Evolutionary conservation across 805 yeast genomes (phyloP).

Genomic region (Candida morakotiae): DNA sequence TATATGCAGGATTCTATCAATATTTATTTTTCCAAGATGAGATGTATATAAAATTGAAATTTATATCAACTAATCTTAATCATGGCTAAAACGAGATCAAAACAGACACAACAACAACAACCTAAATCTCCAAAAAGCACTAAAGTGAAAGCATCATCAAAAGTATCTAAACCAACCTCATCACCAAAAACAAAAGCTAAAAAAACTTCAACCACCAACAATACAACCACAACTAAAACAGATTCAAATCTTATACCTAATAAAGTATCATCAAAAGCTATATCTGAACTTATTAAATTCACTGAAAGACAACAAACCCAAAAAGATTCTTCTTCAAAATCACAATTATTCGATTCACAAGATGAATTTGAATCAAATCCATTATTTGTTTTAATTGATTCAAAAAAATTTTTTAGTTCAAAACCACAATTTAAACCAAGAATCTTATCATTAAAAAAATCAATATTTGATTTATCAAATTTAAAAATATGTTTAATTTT

Average conservation of each 20-base stretch:
- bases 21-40: conserved; percentile 4
- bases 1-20: conserved; percentile 1
- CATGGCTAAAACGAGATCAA: conserved; percentile 34
- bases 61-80: not conserved
- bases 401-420: conserved; percentile 60
- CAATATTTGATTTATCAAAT: conserved; percentile 37
- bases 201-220: not conserved
- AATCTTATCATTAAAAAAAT: conserved; percentile 42
- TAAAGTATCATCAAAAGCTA: conserved; percentile 42
- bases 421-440: conserved; percentile 59
- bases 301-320: conserved; percentile 31
- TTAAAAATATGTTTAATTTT: conserved; percentile 62
- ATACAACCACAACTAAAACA: not conserved
- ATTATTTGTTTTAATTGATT: conserved; percentile 58
- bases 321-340: conserved; percentile 16
- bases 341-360: conserved; percentile 46
- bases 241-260: conserved; percentile 13
- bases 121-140: conserved; percentile 16
- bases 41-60: not conserved
- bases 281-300: conserved; percentile 64
- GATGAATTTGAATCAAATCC: conserved; percentile 52
- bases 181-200: conserved; percentile 1
- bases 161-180: conserved; percentile 4
- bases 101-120: not conserved
- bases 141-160: conserved; percentile 23